Evolutionary conservation across 768 basidiomycete species (phyloP).

Genomic region (Amanita pallidorosea): DNA sequence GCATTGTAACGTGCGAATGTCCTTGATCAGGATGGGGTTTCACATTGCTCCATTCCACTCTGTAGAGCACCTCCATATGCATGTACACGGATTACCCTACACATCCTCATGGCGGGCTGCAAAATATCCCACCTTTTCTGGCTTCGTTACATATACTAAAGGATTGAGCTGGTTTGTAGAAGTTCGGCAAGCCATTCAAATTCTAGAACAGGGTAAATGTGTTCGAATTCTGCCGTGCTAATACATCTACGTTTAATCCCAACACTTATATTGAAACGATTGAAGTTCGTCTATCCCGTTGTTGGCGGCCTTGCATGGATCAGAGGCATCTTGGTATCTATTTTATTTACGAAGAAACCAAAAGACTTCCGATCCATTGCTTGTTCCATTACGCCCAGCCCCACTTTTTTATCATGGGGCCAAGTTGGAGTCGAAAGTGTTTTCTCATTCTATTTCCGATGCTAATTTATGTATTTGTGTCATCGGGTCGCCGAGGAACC

Average conservation of each 20-base stretch:
- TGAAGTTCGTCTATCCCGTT: background rate
- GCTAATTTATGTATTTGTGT: too few relatives aligned
- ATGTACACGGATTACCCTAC: slow-evolving; percentile 64
- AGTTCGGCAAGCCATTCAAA: slow-evolving; percentile 44
- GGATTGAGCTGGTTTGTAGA: slow-evolving; percentile 69
- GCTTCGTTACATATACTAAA: slow-evolving; percentile 35
- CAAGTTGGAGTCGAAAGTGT: too few relatives aligned
- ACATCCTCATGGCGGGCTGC: slow-evolving; percentile 21
- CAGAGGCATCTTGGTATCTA: background rate
- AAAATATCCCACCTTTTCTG: slow-evolving; percentile 39
- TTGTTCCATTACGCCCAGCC: background rate
- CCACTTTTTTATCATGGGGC: background rate
- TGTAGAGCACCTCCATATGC: slow-evolving; percentile 65
- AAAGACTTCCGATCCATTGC: background rate
- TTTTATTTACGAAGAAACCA: background rate
- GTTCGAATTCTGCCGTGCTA: slow-evolving; percentile 42
- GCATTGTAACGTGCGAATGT: background rate
- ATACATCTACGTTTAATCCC: slow-evolving; percentile 4
- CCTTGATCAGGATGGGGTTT: slow-evolving; percentile 53
- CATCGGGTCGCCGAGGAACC: too few relatives aligned
- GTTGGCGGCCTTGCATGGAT: background rate
- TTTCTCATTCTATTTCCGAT: too few relatives aligned
- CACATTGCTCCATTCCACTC: slow-evolving; percentile 75
- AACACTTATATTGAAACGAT: background rate
- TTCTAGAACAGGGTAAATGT: slow-evolving; percentile 43